Percentiles rank a stretch among this genome's conserved stretches.
Evolutionary conservation across 2,329 filamentous ascomycete species (phyloP).

Genomic region (Botrytis hyacinthi): DNA sequence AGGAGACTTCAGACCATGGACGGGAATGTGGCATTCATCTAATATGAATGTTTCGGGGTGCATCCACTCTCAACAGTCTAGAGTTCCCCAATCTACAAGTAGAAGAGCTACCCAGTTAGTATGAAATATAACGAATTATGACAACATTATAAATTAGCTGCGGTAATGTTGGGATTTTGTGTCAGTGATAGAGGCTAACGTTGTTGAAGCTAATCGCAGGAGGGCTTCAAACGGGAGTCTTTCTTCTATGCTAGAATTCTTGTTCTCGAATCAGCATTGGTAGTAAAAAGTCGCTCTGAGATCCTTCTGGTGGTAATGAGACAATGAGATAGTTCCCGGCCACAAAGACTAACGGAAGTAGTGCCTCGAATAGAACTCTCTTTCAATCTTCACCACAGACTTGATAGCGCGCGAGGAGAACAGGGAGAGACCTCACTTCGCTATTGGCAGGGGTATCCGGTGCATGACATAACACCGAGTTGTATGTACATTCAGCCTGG

Average conservation of each 20-base stretch:
- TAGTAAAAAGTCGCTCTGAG: neutral
- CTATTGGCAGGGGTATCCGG: too few species aligned
- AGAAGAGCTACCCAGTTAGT: neutral
- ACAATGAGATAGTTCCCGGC: neutral
- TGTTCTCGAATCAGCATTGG: neutral
- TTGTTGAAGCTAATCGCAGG: neutral
- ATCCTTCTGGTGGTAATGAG: neutral
- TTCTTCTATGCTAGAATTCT: neutral
- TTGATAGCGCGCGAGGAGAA: too few species aligned
- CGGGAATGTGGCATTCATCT: neutral
- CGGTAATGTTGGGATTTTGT: neutral
- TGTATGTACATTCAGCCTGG: too few species aligned
- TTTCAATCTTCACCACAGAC: too few species aligned
- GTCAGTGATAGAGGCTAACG: neutral
- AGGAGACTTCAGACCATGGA: too few species aligned
- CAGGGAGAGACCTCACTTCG: rapidly evolving
- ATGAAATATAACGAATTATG: neutral
- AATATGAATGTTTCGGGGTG: neutral
- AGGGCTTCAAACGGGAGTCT: neutral
- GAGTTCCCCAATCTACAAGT: neutral
- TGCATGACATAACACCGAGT: too few species aligned
- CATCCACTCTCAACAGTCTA: neutral
- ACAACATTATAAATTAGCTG: neutral
- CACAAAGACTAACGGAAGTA: too few species aligned
- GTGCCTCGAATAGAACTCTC: too few species aligned